These are phyloP conservation scores for Penicillium maclennaniae DNA, from an alignment of 495 filamentous ascomycete species.

Conservation along the genomic window DNA sequence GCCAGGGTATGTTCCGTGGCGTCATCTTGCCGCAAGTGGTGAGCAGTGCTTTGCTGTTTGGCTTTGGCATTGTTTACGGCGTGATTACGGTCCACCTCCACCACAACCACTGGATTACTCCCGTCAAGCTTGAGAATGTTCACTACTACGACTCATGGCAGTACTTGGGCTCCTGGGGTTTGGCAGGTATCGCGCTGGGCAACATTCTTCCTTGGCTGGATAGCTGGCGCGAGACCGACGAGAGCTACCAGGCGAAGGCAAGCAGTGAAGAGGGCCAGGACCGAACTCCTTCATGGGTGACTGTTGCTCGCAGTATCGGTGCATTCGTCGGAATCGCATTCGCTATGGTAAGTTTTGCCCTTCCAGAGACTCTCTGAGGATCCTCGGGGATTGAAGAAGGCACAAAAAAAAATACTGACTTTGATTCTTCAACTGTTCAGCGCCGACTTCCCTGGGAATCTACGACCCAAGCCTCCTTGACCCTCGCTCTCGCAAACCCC, in stretches of 20 bases:
- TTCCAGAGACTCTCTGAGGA: neutral
- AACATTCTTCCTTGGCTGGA: slow-evolving; percentile 84
- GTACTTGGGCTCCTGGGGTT: slow-evolving; percentile 78
- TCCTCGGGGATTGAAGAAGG: neutral
- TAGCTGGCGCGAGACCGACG: slow-evolving; percentile 49
- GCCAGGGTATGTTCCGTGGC: slow-evolving; percentile 41
- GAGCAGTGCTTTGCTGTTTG: slow-evolving; percentile 67
- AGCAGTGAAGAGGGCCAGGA: slow-evolving; percentile 28
- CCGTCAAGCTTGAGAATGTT: slow-evolving; percentile 57
- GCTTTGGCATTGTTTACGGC: slow-evolving; percentile 80
- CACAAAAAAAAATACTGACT: neutral
- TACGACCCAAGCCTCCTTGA: slow-evolving; percentile 85
- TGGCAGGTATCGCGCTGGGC: slow-evolving; percentile 71
- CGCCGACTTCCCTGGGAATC: slow-evolving; percentile 89
- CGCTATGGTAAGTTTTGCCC: slow-evolving; percentile 68
- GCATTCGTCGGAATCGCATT: slow-evolving; percentile 96
- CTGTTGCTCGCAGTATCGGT: slow-evolving; percentile 80
- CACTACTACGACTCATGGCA: slow-evolving; percentile 56
- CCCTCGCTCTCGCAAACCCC: slow-evolving; percentile 87
- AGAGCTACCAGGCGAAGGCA: slow-evolving; percentile 20
- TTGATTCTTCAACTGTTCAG: slow-evolving; percentile 38
- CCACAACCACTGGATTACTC: slow-evolving; percentile 60
- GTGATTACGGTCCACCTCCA: slow-evolving; percentile 80
- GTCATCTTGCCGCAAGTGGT: slow-evolving; percentile 45
- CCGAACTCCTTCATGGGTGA: slow-evolving; percentile 65